These are phyloP conservation scores for Globisporangium polare DNA, from an alignment of 352 stramenopile species.

Conservation along the genomic window DNA sequence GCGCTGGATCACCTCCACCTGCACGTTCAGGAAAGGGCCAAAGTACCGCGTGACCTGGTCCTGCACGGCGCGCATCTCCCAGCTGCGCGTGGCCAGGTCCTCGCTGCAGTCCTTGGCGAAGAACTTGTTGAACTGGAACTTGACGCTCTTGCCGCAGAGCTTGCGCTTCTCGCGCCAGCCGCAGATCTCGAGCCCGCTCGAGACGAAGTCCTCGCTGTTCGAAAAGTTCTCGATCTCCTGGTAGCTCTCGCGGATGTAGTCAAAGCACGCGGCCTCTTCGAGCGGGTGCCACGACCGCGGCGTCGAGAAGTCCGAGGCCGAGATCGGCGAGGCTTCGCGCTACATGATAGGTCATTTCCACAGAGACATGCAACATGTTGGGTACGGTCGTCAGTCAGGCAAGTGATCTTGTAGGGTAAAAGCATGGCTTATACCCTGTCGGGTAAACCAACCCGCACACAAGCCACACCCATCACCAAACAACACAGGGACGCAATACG, in stretches of 20 bases:
- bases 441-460: not conserved
- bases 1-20: slow-evolving; percentile 51
- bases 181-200: slow-evolving; percentile 51
- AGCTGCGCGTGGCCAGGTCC: slow-evolving; percentile 41
- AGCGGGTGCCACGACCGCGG: slow-evolving; percentile 35
- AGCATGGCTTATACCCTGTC: not conserved
- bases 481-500: slow-evolving; percentile 13
- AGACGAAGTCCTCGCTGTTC: slow-evolving; percentile 41
- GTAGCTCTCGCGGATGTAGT: slow-evolving; percentile 50
- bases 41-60: slow-evolving; percentile 58
- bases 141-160: slow-evolving; percentile 44
- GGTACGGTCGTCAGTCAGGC: not conserved
- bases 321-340: slow-evolving; percentile 30
- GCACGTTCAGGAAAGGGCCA: slow-evolving; percentile 41
- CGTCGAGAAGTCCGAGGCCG: slow-evolving; percentile 22
- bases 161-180: slow-evolving; percentile 60
- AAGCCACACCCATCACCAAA: not conserved
- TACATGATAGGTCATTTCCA: slow-evolving; percentile 2
- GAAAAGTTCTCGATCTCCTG: slow-evolving; percentile 46
- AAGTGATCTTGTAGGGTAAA: not conserved
- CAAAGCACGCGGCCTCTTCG: slow-evolving; percentile 31
- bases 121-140: slow-evolving; percentile 60
- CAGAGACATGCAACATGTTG: not conserved
- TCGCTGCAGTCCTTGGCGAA: slow-evolving; percentile 53
- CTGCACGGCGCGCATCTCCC: slow-evolving; percentile 51